Evolutionary conservation across 352 stramenopile genomes (phyloP), one percentile per base, ranked within the genome.

Genomic region (Globisporangium spiculum): DNA sequence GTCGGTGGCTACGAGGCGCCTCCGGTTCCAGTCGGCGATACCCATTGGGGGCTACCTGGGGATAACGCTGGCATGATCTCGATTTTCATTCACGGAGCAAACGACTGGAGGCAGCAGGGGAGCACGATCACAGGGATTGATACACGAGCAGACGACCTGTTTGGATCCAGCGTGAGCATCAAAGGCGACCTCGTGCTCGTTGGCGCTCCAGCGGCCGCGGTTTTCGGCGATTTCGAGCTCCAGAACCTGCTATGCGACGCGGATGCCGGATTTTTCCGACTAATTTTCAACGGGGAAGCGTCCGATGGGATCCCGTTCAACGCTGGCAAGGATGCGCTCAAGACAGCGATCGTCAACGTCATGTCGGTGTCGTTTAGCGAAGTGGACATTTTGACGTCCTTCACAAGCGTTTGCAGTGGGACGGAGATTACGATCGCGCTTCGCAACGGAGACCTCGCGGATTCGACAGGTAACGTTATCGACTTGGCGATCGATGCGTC

Each of bases 41-140:
- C 83, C 0, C 80, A 81, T 58, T 83, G 71, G 75, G 86, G 86
- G 1, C 65, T 93, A 5, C 80, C 84, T 34, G 88, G 86, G 3
- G 69, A 73, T 1, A 80, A 71, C 4, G 86, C 88, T 12, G 88
- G 88, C 1, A 87, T 90, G 65, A 76, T 75, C 5, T 75, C 76
- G 2, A 75, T 95, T n/a, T 95, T 94, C 60, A 75, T 78, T 34
- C 83, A 82, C 3, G 72, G 75, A 30, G 80, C 86, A n/a, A 84
- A 86, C 22, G 84, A 88, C 67, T 96, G 88, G 88, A 84, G 84
- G 36, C 84, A 93, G 27, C 84, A 93, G 68, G 84, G 82, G 9
- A 76, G 75, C 14, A 80, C 78, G 0, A 71, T 96, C 1, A 66
- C 75, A 30, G 87, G 78, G 0, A 61, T 64, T 12, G 88, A 96